Conservation (phyloP, 805 yeast genomes). For the Jamesozyma lodderae region DNA sequence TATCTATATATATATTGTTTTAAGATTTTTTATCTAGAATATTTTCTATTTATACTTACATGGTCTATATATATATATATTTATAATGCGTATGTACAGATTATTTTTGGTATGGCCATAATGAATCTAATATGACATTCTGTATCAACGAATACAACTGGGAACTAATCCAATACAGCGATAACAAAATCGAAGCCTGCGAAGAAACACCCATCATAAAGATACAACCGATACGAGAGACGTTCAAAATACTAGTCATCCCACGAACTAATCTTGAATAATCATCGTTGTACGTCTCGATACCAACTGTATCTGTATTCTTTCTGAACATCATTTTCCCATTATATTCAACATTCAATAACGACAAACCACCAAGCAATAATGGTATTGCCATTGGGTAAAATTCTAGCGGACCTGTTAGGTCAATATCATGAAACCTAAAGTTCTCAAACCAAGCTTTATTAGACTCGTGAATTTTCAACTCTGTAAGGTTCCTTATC, state of each 20-base stretch:
- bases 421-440: slow-evolving; percentile 25
- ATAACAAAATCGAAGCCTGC: slow-evolving; percentile 77
- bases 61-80: background rate
- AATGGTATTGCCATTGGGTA: slow-evolving; percentile 67
- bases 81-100: background rate
- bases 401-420: slow-evolving; percentile 54
- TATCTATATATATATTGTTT: background rate
- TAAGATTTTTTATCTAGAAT: background rate
- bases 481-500: slow-evolving; percentile 65
- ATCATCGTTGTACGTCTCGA: slow-evolving; percentile 15
- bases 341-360: slow-evolving; percentile 79
- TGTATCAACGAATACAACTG: slow-evolving; percentile 69
- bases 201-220: slow-evolving; percentile 76
- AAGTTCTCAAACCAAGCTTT: slow-evolving; percentile 37
- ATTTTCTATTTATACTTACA: background rate
- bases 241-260: slow-evolving; percentile 45
- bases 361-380: slow-evolving; percentile 56
- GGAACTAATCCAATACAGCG: slow-evolving; percentile 86
- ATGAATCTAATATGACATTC: slow-evolving; percentile 58
- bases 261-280: slow-evolving; percentile 22
- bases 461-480: slow-evolving; percentile 28
- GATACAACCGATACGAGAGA: slow-evolving; percentile 67
- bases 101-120: slow-evolving; percentile 39
- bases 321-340: slow-evolving; percentile 41
- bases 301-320: slow-evolving; percentile 12